These are phyloP conservation scores for Aspergillus candidus DNA, from an alignment of 2,329 filamentous ascomycete genomes.

Conservation along the genomic window DNA sequence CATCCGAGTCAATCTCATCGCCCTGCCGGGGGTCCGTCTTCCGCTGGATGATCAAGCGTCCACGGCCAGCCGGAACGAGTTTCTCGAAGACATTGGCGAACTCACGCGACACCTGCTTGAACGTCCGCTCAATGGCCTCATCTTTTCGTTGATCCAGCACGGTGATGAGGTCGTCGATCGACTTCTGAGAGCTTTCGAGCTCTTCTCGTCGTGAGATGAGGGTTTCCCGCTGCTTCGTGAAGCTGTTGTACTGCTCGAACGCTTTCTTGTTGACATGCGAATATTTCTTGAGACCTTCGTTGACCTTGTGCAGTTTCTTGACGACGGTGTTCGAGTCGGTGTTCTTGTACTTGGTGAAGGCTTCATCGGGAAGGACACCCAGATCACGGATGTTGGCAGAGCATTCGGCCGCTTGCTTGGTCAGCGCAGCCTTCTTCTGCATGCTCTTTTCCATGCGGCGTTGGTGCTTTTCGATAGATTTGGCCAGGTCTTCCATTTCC, in stretches of 20 bases:
- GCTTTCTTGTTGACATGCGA: conserved; percentile 99
- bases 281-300: conserved; percentile 91
- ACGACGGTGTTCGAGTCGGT: conserved; percentile 70
- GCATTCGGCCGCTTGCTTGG: conserved; percentile 70
- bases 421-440: conserved; percentile 76
- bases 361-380: conserved; percentile 87
- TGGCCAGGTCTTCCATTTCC: conserved; percentile 67
- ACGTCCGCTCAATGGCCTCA: conserved; percentile 95
- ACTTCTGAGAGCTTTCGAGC: conserved; percentile 75
- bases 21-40: conserved; percentile 66
- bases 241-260: conserved; percentile 97
- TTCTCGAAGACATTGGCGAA: conserved; percentile 92
- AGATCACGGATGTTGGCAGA: conserved; percentile 86
- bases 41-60: conserved; percentile 85
- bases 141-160: conserved; percentile 94
- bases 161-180: conserved; percentile 86
- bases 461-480: conserved; percentile 75
- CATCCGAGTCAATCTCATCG: conserved; percentile 63
- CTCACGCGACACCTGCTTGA: conserved; percentile 93
- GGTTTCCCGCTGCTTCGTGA: conserved; percentile 84
- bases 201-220: conserved; percentile 79
- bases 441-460: conserved; percentile 88
- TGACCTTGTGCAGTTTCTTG: conserved; percentile 77
- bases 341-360: conserved; percentile 83
- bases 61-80: conserved; percentile 87